Conservation (phyloP, 208 protist genomes). For the Leishmania amazonensis region DNA sequence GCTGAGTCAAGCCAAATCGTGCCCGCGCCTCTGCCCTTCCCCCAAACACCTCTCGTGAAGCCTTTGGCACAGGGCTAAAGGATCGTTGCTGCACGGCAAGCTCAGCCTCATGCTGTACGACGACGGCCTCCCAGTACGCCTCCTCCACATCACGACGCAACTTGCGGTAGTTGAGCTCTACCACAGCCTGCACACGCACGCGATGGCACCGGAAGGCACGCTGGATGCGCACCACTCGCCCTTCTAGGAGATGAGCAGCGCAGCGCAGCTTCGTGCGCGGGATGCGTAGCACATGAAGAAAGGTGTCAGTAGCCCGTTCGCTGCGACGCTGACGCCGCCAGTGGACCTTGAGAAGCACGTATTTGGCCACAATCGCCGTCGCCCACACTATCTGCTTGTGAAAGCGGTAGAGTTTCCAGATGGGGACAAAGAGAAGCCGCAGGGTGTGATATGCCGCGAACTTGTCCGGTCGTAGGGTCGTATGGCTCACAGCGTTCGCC, state of each 20-base stretch:
- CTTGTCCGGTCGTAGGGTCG: background rate
- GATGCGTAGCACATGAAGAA: constrained; percentile 17
- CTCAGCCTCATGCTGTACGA: constrained; percentile 40
- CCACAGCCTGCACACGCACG: constrained; percentile 37
- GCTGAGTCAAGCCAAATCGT: background rate
- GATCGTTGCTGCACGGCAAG: constrained; percentile 13
- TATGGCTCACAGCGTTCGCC: too few relatives aligned
- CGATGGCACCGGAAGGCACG: constrained; percentile 43
- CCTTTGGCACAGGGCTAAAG: constrained; percentile 1
- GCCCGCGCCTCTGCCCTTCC: constrained; percentile 8
- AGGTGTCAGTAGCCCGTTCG: constrained; percentile 12
- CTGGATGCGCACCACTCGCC: constrained; percentile 47
- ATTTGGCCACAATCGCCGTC: constrained; percentile 18
- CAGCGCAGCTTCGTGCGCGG: constrained; percentile 27
- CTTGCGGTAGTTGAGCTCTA: constrained; percentile 65
- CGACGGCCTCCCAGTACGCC: constrained; percentile 54
- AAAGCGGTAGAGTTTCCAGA: constrained; percentile 40
- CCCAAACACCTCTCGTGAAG: constrained; percentile 13
- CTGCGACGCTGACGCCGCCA: constrained; percentile 7
- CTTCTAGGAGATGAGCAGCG: constrained; percentile 9
- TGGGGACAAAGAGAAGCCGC: constrained; percentile 30
- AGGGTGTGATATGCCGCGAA: constrained; percentile 29
- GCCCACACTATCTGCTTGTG: constrained; percentile 15
- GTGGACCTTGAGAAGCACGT: constrained; percentile 11
- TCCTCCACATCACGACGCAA: constrained; percentile 49